Conservation (phyloP, 2,329 filamentous ascomycete genomes). For the Fonsecaea nubica region DNA sequence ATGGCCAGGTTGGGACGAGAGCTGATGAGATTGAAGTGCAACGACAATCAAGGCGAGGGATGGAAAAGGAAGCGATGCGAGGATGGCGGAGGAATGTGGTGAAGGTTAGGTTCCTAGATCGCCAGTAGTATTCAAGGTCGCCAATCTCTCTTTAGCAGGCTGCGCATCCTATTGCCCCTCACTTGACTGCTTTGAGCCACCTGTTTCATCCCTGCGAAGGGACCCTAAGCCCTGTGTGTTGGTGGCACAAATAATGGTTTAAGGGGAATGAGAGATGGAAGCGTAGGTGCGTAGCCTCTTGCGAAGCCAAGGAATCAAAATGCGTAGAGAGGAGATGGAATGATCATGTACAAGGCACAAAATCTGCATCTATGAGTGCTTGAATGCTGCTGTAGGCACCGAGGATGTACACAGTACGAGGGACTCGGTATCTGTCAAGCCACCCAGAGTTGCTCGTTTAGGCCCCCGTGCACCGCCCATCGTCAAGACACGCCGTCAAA, state of each 20-base stretch:
- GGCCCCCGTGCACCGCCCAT: conserved; percentile 20
- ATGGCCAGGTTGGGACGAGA: background rate
- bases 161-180: background rate
- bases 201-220: background rate
- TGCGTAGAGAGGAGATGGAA: background rate
- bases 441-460: background rate
- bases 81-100: background rate
- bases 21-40: background rate
- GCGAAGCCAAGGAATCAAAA: too few relatives aligned
- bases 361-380: background rate
- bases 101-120: background rate
- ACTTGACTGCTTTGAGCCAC: background rate
- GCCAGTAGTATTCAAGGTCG: background rate
- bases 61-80: background rate
- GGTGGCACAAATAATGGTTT: background rate
- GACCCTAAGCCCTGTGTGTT: background rate
- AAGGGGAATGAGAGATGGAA: background rate
- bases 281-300: too few relatives aligned
- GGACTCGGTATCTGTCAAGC: background rate
- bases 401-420: background rate
- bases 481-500: conserved; percentile 1
- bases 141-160: background rate
- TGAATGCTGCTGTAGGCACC: too few relatives aligned
- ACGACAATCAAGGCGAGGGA: background rate
- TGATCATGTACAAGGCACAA: background rate